Conservation (phyloP, 2,329 filamentous ascomycete genomes). For the Penicillium crustosum region DNA sequence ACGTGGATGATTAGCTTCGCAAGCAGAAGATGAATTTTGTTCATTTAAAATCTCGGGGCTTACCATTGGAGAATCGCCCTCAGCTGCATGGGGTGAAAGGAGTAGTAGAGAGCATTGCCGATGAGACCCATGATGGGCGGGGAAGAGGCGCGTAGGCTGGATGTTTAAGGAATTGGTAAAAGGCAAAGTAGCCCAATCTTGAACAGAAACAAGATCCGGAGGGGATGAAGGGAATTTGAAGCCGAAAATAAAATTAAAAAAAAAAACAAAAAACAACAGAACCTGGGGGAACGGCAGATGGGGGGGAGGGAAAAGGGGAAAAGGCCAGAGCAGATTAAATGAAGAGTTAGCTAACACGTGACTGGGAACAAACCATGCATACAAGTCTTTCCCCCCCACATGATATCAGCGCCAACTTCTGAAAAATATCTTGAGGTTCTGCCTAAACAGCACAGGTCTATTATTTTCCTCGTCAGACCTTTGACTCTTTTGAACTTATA, state of each 20-base stretch:
- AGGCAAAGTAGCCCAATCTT: neutral
- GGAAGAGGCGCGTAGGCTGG: conserved; percentile 7
- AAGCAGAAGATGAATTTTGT: conserved; percentile 8
- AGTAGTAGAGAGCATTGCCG: conserved; percentile 64
- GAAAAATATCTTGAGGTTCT: conserved; percentile 10
- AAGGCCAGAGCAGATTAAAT: conserved; percentile 17
- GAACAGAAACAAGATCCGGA: neutral
- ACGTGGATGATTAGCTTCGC: conserved; percentile 12
- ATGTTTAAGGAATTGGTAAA: neutral
- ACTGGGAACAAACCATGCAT: conserved; percentile 5
- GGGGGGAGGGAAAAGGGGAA: conserved; percentile 19
- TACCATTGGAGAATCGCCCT: conserved; percentile 88
- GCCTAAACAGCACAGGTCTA: conserved; percentile 25
- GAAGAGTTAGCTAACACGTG: conserved; percentile 11
- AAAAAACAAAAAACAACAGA: conserved; percentile 2
- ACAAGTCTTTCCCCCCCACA: conserved; percentile 6
- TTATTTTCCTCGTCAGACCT: neutral
- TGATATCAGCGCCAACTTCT: conserved; percentile 11
- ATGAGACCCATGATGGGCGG: conserved; percentile 41
- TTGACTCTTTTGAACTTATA: neutral
- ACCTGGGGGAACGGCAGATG: conserved; percentile 10
- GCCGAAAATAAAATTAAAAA: conserved; percentile 3
- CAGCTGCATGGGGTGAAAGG: conserved; percentile 73
- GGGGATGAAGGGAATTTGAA: conserved; percentile 14
- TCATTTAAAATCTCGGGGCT: conserved; percentile 21